phyloP scores from a whole-genome alignment of 805 yeast species.

The Lachancea cidri region DNA sequence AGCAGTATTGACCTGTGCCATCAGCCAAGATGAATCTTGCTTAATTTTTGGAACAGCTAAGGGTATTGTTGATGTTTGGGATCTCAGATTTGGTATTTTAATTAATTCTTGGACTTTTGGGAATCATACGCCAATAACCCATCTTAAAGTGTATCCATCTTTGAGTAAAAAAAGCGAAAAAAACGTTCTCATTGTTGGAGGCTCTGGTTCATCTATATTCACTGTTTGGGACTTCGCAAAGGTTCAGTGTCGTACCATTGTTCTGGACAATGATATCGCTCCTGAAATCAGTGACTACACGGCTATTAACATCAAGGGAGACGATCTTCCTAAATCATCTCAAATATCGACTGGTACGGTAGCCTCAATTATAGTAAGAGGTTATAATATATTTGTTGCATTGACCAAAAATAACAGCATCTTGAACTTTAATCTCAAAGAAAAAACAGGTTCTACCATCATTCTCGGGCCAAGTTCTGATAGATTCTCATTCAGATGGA shows the following conservation, averaged over 20 bases:
- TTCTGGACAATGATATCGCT: slow-evolving; percentile 23
- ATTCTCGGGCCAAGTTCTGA: slow-evolving; percentile 8
- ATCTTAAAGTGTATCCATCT: slow-evolving; percentile 39
- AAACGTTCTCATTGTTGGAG: slow-evolving; percentile 55
- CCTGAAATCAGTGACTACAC: slow-evolving; percentile 20
- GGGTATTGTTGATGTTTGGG: slow-evolving; percentile 80
- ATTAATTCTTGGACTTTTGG: slow-evolving; percentile 61
- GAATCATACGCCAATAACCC: slow-evolving; percentile 44
- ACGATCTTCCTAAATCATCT: neutral
- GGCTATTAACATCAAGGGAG: slow-evolving; percentile 11
- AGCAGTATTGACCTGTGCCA: slow-evolving; percentile 50
- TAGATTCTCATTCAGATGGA: slow-evolving; percentile 7
- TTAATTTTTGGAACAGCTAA: slow-evolving; percentile 66
- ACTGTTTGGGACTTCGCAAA: slow-evolving; percentile 73
- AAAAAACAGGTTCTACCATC: slow-evolving; percentile 10
- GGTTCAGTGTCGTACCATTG: slow-evolving; percentile 48
- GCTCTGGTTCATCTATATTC: slow-evolving; percentile 52
- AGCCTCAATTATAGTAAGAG: slow-evolving; percentile 11
- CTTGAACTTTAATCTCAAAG: slow-evolving; percentile 15
- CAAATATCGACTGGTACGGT: slow-evolving; percentile 3
- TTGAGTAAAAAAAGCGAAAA: slow-evolving; percentile 35
- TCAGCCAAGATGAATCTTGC: slow-evolving; percentile 56
- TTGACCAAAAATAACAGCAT: slow-evolving; percentile 17
- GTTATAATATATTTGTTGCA: slow-evolving; percentile 16
- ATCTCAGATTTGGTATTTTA: slow-evolving; percentile 57